phyloP scores from a whole-genome alignment of 176 grass and related monocot genomes.

The Carex parvula region DNA sequence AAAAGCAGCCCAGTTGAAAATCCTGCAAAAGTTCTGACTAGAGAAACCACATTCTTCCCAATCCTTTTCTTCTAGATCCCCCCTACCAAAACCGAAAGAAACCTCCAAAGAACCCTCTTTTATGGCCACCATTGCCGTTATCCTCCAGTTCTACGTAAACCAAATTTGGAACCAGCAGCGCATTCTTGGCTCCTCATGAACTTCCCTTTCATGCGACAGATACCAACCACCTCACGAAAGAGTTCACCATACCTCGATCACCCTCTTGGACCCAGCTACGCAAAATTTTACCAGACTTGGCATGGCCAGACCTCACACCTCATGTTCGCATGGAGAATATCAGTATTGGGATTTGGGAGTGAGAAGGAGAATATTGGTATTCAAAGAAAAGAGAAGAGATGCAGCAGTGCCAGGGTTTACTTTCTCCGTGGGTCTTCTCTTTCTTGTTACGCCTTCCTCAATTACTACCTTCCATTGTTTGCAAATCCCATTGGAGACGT shows the following conservation, averaged over 20 bases:
- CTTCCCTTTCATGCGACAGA: too few species aligned
- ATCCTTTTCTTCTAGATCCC: slow-evolving; percentile 40
- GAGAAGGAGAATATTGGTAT: neutral
- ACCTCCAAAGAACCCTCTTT: slow-evolving; percentile 52
- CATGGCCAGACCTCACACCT: too few species aligned
- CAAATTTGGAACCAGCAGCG: slow-evolving; percentile 48
- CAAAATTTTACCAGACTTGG: too few species aligned
- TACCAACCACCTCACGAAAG: slow-evolving; percentile 31
- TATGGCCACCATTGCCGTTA: slow-evolving; percentile 40
- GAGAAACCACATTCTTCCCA: slow-evolving; percentile 41
- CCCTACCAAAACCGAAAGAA: slow-evolving; percentile 48
- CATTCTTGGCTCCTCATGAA: slow-evolving; percentile 13
- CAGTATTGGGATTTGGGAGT: neutral
- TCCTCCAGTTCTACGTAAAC: slow-evolving; percentile 39
- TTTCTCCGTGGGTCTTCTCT: neutral
- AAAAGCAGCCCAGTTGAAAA: slow-evolving; percentile 1
- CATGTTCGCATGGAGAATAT: too few species aligned
- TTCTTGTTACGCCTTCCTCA: neutral
- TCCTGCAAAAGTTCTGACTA: slow-evolving; percentile 55
- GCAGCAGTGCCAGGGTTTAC: neutral
- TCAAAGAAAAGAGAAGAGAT: neutral
- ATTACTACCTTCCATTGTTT: neutral
- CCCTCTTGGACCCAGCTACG: slow-evolving; percentile 20
- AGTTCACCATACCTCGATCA: slow-evolving; percentile 48
- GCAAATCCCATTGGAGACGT: neutral